Percentiles rank a stretch among this genome's conserved stretches.
phyloP scores from a whole-genome alignment of 768 basidiomycete species.

The Lactarius pseudohatsudake region DNA sequence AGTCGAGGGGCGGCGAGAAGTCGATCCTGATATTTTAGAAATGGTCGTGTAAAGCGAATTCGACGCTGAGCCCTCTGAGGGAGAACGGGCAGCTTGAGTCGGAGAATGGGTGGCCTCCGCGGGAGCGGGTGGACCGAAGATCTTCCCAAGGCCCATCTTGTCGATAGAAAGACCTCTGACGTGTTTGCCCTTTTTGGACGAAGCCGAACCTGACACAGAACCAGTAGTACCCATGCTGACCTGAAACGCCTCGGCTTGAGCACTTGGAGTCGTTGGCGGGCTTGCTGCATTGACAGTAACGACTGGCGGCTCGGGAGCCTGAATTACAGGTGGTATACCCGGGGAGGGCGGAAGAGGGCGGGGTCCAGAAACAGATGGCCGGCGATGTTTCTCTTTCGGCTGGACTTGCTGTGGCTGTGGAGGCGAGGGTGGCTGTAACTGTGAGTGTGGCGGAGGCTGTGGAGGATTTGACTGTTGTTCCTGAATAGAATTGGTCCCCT shows the following conservation, averaged over 20 bases:
- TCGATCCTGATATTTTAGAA: constrained; percentile 28
- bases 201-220: constrained; percentile 35
- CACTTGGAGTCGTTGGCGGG: constrained; percentile 34
- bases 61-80: constrained; percentile 36
- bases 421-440: constrained; percentile 4
- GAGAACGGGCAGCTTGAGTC: constrained; percentile 41
- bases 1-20: constrained; percentile 35
- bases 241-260: constrained; percentile 26
- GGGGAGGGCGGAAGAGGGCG: constrained; percentile 24
- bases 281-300: constrained; percentile 38
- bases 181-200: constrained; percentile 50
- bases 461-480: constrained; percentile 5
- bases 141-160: constrained; percentile 75
- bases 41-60: constrained; percentile 33
- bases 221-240: constrained; percentile 29
- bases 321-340: constrained; percentile 6
- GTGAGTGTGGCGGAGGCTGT: constrained; percentile 7
- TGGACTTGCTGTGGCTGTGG: constrained; percentile 14
- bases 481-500: constrained; percentile 8
- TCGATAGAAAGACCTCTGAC: constrained; percentile 74
- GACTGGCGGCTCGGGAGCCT: constrained; percentile 30
- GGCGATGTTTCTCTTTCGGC: constrained; percentile 16
- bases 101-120: constrained; percentile 35
- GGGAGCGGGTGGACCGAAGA: constrained; percentile 51
- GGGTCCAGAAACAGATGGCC: constrained; percentile 17